These are phyloP conservation scores for Lophium mytilinum DNA, from an alignment of 495 filamentous ascomycete genomes.

Conservation along the genomic window DNA sequence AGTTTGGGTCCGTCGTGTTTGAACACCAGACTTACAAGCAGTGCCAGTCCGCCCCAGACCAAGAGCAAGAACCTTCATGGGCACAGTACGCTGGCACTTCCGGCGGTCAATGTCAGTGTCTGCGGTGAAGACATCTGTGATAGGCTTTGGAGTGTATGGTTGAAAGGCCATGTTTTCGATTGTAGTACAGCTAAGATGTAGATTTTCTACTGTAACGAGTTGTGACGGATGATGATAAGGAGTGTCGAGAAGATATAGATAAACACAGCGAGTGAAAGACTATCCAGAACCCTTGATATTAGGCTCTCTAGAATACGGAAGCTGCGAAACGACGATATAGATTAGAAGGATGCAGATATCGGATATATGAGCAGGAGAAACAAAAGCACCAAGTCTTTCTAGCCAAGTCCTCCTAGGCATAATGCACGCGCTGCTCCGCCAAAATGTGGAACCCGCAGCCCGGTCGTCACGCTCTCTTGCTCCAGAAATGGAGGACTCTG, in stretches of 20 bases:
- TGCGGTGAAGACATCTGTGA: conserved; percentile 36
- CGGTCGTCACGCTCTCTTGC: too few relatives aligned
- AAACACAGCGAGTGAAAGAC: not conserved
- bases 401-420: not conserved
- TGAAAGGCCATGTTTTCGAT: conserved; percentile 23
- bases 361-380: not conserved
- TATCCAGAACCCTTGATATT: not conserved
- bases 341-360: not conserved
- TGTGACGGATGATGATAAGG: not conserved
- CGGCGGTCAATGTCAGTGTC: conserved; percentile 57
- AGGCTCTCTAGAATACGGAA: not conserved
- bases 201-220: not conserved
- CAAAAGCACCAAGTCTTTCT: not conserved
- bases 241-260: not conserved
- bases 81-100: conserved; percentile 54
- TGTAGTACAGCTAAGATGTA: not conserved
- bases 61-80: conserved; percentile 57
- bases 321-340: not conserved
- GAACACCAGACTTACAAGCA: conserved; percentile 43
- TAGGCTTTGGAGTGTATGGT: conserved; percentile 30
- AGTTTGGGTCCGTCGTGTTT: not conserved
- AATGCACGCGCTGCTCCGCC: too few relatives aligned
- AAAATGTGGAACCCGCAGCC: too few relatives aligned
- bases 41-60: conserved; percentile 61
- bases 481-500: too few relatives aligned